A percentile compares a stretch with the other conserved stretches of the same genome.
phyloP scores from a whole-genome alignment of 176 grass and related monocot species.

The Phragmites australis region DNA sequence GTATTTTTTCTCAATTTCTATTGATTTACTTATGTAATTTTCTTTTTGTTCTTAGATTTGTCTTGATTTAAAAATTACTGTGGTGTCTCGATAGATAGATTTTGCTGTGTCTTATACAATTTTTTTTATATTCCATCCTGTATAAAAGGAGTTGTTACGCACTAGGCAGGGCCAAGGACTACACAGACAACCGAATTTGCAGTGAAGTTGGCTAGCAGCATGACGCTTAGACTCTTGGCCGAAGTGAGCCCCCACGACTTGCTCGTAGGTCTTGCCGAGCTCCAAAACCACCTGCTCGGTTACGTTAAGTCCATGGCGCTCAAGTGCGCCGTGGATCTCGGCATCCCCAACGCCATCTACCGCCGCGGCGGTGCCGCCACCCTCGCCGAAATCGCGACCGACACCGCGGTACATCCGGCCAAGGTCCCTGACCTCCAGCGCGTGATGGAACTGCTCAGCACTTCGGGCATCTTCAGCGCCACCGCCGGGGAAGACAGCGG shows the following conservation, averaged over 20 bases:
- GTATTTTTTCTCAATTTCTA: too few relatives aligned
- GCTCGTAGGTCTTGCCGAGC: slow-evolving; percentile 9
- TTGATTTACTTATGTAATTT: too few relatives aligned
- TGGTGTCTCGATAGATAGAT: too few relatives aligned
- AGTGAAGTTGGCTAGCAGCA: too few relatives aligned
- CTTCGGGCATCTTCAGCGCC: slow-evolving; percentile 14
- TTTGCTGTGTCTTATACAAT: too few relatives aligned
- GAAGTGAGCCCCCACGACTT: slow-evolving; percentile 34
- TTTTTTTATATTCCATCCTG: too few relatives aligned
- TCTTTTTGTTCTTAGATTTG: too few relatives aligned
- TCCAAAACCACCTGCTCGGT: slow-evolving; percentile 12
- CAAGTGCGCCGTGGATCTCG: slow-evolving; percentile 17
- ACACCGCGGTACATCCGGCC: background rate
- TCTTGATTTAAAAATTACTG: too few relatives aligned
- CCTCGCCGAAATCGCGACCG: slow-evolving; percentile 5
- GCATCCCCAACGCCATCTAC: slow-evolving; percentile 4
- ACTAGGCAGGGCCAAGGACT: too few relatives aligned
- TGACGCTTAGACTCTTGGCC: slow-evolving; percentile 30
- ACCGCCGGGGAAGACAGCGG: background rate
- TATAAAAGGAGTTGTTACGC: too few relatives aligned
- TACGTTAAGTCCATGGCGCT: slow-evolving; percentile 19
- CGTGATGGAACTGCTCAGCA: background rate
- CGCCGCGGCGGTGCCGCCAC: background rate
- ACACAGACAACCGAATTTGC: too few relatives aligned
- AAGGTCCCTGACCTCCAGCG: slow-evolving; percentile 10